phyloP scores from a whole-genome alignment of 306 rosid genomes.

The Lupinus albus region DNA sequence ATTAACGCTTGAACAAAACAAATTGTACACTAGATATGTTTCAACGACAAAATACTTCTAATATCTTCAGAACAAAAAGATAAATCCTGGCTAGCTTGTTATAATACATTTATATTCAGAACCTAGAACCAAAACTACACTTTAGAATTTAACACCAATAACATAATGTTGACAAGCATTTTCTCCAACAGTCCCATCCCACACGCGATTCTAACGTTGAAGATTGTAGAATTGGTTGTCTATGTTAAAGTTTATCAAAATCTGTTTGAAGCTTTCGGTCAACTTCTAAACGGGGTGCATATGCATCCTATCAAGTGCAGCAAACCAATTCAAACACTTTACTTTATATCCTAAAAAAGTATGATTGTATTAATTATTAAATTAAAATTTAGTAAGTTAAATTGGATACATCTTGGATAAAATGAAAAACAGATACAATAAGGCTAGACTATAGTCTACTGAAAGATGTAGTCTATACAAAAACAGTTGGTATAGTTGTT shows the following conservation, averaged over 20 bases:
- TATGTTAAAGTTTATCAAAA: slow-evolving; percentile 41
- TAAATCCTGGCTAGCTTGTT: not conserved
- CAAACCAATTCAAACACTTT: too few relatives aligned
- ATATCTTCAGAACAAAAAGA: not conserved
- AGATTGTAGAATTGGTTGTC: slow-evolving; percentile 19
- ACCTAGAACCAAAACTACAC: not conserved
- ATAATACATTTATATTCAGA: not conserved
- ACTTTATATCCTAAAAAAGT: too few relatives aligned
- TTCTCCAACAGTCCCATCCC: not conserved
- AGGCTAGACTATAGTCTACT: too few relatives aligned
- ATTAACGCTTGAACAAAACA: not conserved
- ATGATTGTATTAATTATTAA: too few relatives aligned
- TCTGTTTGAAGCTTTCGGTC: slow-evolving; percentile 47
- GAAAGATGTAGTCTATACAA: too few relatives aligned
- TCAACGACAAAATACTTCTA: not conserved
- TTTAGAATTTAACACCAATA: not conserved
- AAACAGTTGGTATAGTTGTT: too few relatives aligned
- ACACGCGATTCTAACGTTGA: not conserved
- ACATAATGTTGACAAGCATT: not conserved
- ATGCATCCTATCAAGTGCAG: slow-evolving; percentile 62
- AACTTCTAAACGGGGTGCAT: slow-evolving; percentile 46
- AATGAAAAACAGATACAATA: too few relatives aligned
- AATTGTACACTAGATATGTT: not conserved
- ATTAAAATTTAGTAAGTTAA: too few relatives aligned
- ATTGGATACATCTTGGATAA: too few relatives aligned